Base-by-base conservation (phyloP, 768 basidiomycete genomes). In the Xerocomus spinulosus region DNA sequence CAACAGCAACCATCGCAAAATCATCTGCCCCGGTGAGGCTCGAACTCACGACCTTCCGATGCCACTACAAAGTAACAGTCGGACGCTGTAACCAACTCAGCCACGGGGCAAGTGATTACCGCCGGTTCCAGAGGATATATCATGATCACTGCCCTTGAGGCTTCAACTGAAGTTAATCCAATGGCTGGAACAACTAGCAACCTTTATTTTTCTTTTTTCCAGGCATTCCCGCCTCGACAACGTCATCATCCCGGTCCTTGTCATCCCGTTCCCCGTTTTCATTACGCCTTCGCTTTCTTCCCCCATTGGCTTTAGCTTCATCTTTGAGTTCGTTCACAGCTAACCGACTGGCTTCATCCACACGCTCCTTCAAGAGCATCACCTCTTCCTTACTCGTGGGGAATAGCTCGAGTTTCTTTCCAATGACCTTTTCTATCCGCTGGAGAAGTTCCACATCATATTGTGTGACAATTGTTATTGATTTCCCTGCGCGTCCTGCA, bases 371-470 rank as follows among this genome's bases (percentile, higher is more conserved):
- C 51, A 98, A 69, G 26, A 96, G 71, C 29, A 86, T 84, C 18
- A 97, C 81, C 53, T 96, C 93, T 61, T 95, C 89, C 50, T 86
- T 81, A 60, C 92, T 91, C 1, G 85, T 84, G 9, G 84, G 83
- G 76, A 87, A 98, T 30, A 86, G 70, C 43, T 85, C 85, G 83
- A 99, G 87, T 68, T 92, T 89, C 71, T 95, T 95, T 33, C 82
- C 93, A 18, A 87, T 83, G 7, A 95, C 92, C 18, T 80, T 75
- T 67, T 99, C 96, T 61, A 98, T 97, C 9, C 96, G 85, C 67
- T 96, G 92, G 5, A 97, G 70, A 37, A 97, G 77, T 69, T 98
- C 96, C 46, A 99, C 92, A 56, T 99, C 96, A 67, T 98, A 99
- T 69, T 99, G 96, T 5, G 95, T 92, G 20, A 97, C 93, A 34